Evolutionary conservation across 2,329 filamentous ascomycete species (phyloP).

Genomic region (Microdochium paspali): DNA sequence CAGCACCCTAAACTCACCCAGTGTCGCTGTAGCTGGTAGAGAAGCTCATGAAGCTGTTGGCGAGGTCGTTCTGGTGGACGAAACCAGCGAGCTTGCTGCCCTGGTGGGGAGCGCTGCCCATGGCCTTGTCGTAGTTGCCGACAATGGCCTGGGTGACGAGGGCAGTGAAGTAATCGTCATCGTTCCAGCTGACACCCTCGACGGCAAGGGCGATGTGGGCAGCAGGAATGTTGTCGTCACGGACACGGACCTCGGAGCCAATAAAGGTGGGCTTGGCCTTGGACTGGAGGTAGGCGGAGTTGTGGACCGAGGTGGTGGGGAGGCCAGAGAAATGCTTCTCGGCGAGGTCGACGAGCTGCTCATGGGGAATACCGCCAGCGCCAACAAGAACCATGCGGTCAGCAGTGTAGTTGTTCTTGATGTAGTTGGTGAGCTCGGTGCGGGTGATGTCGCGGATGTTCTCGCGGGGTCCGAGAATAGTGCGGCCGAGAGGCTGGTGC

Average conservation of each 20-base stretch:
- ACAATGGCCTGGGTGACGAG: slow-evolving; percentile 97
- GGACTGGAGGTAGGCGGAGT: slow-evolving; percentile 64
- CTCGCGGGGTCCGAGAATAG: slow-evolving; percentile 93
- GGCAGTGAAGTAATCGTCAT: slow-evolving; percentile 97
- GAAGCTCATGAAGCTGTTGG: slow-evolving; percentile 99
- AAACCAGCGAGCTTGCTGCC: slow-evolving; percentile 96
- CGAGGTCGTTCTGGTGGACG: slow-evolving; percentile 87
- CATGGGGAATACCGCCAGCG: slow-evolving; percentile 86
- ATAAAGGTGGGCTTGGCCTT: slow-evolving; percentile 92
- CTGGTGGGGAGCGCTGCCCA: slow-evolving; percentile 94
- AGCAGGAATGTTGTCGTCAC: slow-evolving; percentile 91
- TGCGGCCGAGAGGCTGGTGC: slow-evolving; percentile 90
- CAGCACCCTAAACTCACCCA: slow-evolving; percentile 57
- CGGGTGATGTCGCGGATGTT: slow-evolving; percentile 96
- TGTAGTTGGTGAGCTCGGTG: slow-evolving; percentile 86
- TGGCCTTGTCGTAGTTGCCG: slow-evolving; percentile 98
- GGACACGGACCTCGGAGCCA: slow-evolving; percentile 89
- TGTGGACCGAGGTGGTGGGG: slow-evolving; percentile 65
- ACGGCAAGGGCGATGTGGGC: slow-evolving; percentile 98
- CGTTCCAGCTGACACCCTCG: slow-evolving; percentile 99
- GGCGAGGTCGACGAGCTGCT: slow-evolving; percentile 88
- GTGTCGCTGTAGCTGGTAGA: slow-evolving; percentile 99
- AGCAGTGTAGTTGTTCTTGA: slow-evolving; percentile 99
- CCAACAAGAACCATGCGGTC: slow-evolving; percentile 99
- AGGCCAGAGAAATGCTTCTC: slow-evolving; percentile 89